Evolutionary conservation across 345 rosid genomes (phyloP).

Genomic region (Linum usitatissimum): DNA sequence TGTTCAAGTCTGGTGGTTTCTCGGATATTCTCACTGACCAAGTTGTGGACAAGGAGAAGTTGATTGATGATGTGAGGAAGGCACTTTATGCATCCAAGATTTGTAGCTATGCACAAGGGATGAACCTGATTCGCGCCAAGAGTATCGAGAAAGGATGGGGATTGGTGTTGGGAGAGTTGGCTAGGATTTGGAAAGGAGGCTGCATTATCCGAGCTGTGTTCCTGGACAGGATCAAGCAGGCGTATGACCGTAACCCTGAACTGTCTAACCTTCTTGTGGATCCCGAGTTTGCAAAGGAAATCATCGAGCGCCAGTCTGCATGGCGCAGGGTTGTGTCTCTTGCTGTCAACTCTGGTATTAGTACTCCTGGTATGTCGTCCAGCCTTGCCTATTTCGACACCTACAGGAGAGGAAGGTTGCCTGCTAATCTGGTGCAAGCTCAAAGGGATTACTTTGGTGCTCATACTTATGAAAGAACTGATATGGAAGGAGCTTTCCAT

Average conservation of each 20-base stretch:
- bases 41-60: slow-evolving; percentile 63
- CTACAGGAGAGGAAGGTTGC: slow-evolving; percentile 70
- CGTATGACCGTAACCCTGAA: slow-evolving; percentile 78
- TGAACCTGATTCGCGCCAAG: slow-evolving; percentile 91
- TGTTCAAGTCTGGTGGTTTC: slow-evolving; percentile 69
- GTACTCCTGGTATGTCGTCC: slow-evolving; percentile 91
- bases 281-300: slow-evolving; percentile 93
- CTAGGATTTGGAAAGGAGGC: slow-evolving; percentile 98
- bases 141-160: slow-evolving; percentile 82
- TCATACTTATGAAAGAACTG: slow-evolving; percentile 91
- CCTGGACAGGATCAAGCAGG: slow-evolving; percentile 91
- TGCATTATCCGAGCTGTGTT: slow-evolving; percentile 90
- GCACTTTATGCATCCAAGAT: slow-evolving; percentile 94
- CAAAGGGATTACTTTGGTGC: slow-evolving; percentile 96
- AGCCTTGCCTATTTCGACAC: slow-evolving; percentile 92
- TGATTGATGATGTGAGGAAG: slow-evolving; percentile 75
- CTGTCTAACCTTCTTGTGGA: slow-evolving; percentile 86
- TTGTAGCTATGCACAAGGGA: slow-evolving; percentile 95
- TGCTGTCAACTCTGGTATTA: slow-evolving; percentile 78
- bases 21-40: slow-evolving; percentile 50
- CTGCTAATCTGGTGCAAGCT: slow-evolving; percentile 95
- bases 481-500: slow-evolving; percentile 83
- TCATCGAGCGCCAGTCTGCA: slow-evolving; percentile 81
- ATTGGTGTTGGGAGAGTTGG: slow-evolving; percentile 81
- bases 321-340: slow-evolving; percentile 91